A percentile compares a stretch with the other conserved stretches of the same genome.
Evolutionary conservation across 495 filamentous ascomycete species (phyloP).

Genomic region (Lasiosphaeria hispida): DNA sequence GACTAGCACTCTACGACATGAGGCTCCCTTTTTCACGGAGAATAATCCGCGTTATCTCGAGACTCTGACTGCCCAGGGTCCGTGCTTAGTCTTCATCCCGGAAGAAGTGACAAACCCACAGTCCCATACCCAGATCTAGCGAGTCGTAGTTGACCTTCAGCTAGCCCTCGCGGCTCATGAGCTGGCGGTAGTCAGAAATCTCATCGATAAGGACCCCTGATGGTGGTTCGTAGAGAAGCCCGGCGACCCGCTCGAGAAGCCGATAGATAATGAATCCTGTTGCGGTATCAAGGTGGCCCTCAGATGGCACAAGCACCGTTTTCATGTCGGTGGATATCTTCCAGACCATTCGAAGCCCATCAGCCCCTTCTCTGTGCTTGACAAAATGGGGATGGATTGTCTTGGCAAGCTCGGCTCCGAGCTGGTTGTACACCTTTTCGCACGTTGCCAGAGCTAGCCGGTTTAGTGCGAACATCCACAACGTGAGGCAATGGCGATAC

Average conservation of each 20-base stretch:
- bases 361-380: slow-evolving; percentile 29
- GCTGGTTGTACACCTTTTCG: slow-evolving; percentile 50
- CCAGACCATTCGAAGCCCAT: slow-evolving; percentile 56
- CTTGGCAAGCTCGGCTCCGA: slow-evolving; percentile 56
- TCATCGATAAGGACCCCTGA: slow-evolving; percentile 47
- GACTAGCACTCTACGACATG: slow-evolving; percentile 38
- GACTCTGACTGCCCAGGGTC: slow-evolving; percentile 41
- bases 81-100: slow-evolving; percentile 50
- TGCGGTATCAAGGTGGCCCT: slow-evolving; percentile 62
- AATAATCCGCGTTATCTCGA: slow-evolving; percentile 42
- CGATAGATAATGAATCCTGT: slow-evolving; percentile 59
- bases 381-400: slow-evolving; percentile 61
- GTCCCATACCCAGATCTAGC: slow-evolving; percentile 63
- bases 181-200: slow-evolving; percentile 56
- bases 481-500: slow-evolving; percentile 66
- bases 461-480: slow-evolving; percentile 73
- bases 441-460: slow-evolving; percentile 52
- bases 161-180: slow-evolving; percentile 52
- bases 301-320: slow-evolving; percentile 48
- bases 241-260: slow-evolving; percentile 49
- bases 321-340: slow-evolving; percentile 58
- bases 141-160: slow-evolving; percentile 52
- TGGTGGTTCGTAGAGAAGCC: slow-evolving; percentile 17
- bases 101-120: slow-evolving; percentile 64
- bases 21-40: slow-evolving; percentile 29